Evolutionary conservation across 2,329 filamentous ascomycete species (phyloP), one percentile per base, ranked within the genome.

Genomic region (Grosmannia huntii): DNA sequence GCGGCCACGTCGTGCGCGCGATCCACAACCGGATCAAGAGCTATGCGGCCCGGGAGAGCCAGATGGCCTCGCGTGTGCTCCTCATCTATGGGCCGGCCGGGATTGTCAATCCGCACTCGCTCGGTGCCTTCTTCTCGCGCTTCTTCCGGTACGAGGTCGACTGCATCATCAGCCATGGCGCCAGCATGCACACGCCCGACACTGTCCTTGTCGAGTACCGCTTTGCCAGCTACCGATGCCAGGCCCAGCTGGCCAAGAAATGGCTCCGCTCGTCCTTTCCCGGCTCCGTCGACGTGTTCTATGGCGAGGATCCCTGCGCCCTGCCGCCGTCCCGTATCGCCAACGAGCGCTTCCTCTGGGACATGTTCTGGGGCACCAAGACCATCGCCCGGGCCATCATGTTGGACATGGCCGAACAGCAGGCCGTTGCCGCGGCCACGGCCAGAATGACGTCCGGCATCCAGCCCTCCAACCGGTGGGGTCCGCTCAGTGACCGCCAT

Each of bases 181-280:
- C 25, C 4, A n/a, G 53, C 33, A 44, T 28, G 16, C 50, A 16
- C n/a, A 50, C 16, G 9, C 44, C 48, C 31, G 49, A 44, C 16
- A 4, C 21, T 23, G 57, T 58, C 38, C 70, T 75, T 2, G 61
- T 78, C 16, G 78, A 81, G 69, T 79, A 75, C 62, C 71, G 74
- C 12, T 83, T 83, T 62, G 77, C 76, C 0, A 80, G 77, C 58
- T 82, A 78, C 0, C 79, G 76, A 66, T 56, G 46, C 44, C 80
- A 83, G 71, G 72, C 78, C 0, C 73, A 80, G 67, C 72, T 75
- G 56, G 78, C 74, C 2, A 66, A 68, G 41, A 67, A 69, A 65
- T 65, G 68, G 0, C 54, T 69, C 14, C 55, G 38, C 19, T 9
- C 19, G 14, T 16, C 3, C 61, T 64, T 62, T 19, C 52, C 50